Evolutionary conservation across 257 asterid genomes (phyloP), one percentile per base, ranked within the genome.

Genomic region (Rhazya stricta): DNA sequence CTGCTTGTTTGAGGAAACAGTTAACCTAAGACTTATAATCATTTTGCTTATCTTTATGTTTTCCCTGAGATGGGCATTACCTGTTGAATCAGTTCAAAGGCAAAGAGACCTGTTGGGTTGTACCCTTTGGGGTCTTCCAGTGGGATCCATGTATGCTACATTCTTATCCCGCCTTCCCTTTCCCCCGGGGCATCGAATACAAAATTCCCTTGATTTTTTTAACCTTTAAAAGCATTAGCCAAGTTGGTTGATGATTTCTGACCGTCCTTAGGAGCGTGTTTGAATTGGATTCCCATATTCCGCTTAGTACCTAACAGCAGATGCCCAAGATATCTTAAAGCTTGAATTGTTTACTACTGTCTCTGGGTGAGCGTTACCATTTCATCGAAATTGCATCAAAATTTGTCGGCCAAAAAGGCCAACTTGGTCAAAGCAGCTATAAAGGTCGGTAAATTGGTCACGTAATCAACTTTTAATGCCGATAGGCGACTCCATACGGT

Each of bases 341-440:
- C 61, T 12, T 29, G 30, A 58, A 25, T 25, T 37, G 10, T 10
- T 25, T 12, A 43, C 12, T 0, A 43, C 13, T 43, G 0, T 11
- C 9, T 7, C 18, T 25, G 3, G 11, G 5, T 48, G 15, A n/a
- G 9, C 32, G 11, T 58, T 23, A 10, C 16, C 5, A 25, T 25
- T 11, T 6, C 66, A 60, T 41, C 41, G 9, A 60, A 29, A 12
- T 29, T 60, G 41, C 67, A 30, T 60, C 15, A 15, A 30, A 29
- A 29, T 29, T 12, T 62, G 69, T 62, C 69, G 69, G 69, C 69
- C 69, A 34, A 32, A 62, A 16, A 15, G 68, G 68, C 25, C 68
- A 62, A 62, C 42, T 62, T 30, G 66, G 19, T 19, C 58, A 12
- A 0, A 18, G 58, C 58, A 19, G 58, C 25, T 0, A 9, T 51